phyloP scores from a whole-genome alignment of 2,329 filamentous ascomycete genomes.

The Didymella sp. region DNA sequence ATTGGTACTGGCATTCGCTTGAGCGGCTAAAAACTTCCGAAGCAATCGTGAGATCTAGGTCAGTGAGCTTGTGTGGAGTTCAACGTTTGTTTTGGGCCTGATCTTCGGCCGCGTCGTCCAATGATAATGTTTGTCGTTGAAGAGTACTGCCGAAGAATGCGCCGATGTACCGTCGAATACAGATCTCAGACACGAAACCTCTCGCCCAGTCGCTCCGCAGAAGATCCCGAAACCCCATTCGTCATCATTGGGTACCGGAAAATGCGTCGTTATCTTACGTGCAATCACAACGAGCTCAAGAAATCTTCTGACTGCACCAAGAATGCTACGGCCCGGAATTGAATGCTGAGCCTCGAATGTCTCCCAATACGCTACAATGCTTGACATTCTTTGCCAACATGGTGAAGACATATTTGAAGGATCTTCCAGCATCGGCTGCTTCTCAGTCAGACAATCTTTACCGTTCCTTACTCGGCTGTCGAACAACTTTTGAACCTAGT shows the following conservation, averaged over 20 bases:
- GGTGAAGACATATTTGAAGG: background rate
- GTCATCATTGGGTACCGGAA: background rate
- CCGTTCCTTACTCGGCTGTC: background rate
- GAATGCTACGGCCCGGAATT: slow-evolving; percentile 7
- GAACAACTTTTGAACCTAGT: background rate
- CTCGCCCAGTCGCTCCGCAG: background rate
- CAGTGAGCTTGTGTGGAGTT: background rate
- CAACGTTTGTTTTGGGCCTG: background rate
- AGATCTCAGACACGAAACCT: background rate
- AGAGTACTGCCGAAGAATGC: slow-evolving; percentile 14
- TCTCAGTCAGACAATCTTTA: background rate
- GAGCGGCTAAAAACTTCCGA: background rate
- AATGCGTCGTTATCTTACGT: background rate
- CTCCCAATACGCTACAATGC: background rate
- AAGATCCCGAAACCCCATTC: background rate
- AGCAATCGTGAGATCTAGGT: background rate
- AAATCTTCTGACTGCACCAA: slow-evolving; percentile 6
- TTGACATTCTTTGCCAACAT: slow-evolving; percentile 10
- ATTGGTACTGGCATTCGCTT: background rate
- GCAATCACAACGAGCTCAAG: background rate
- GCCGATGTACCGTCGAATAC: background rate
- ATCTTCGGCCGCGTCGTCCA: slow-evolving; percentile 3
- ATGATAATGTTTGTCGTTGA: background rate
- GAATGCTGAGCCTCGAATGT: background rate
- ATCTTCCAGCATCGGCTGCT: background rate